phyloP scores from a whole-genome alignment of 495 filamentous ascomycete species.

The Lepraria neglecta region DNA sequence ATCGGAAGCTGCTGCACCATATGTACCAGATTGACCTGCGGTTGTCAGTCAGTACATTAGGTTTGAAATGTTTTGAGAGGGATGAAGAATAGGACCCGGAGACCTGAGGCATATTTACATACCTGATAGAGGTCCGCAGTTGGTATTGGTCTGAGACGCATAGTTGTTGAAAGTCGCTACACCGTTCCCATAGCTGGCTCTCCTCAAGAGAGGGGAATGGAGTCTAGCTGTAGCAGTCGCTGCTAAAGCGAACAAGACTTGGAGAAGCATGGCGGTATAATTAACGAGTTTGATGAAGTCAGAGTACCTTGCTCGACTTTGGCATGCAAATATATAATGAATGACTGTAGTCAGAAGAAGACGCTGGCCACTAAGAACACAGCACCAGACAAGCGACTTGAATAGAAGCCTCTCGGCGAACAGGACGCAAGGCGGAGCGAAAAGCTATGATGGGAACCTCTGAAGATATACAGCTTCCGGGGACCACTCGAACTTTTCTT shows the following conservation, averaged over 20 bases:
- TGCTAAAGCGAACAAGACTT: constrained; percentile 5
- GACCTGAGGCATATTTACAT: not conserved
- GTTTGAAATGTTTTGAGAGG: not conserved
- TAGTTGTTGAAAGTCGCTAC: constrained; percentile 22
- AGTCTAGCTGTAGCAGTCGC: constrained; percentile 4
- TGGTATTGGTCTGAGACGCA: constrained; percentile 13
- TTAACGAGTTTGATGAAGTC: not conserved
- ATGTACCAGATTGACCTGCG: constrained; percentile 21
- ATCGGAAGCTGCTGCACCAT: constrained; percentile 28
- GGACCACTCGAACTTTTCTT: not conserved
- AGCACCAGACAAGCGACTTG: not conserved
- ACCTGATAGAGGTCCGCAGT: constrained; percentile 14
- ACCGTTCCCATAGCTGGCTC: constrained; percentile 8
- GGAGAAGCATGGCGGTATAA: constrained; percentile 3
- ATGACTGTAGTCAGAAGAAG: constrained; percentile 2
- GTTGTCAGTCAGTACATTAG: not conserved
- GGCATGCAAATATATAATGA: not conserved
- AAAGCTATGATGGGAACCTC: not conserved
- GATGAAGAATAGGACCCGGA: not conserved
- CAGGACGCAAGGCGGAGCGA: not conserved
- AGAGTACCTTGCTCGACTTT: not conserved
- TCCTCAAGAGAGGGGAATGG: not conserved
- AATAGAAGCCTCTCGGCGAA: not conserved
- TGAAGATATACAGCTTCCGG: not conserved
- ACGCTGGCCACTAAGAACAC: not conserved